Evolutionary conservation across 129 eudicot genomes (phyloP).

Genomic region (Chrysanthemum makinoi): DNA sequence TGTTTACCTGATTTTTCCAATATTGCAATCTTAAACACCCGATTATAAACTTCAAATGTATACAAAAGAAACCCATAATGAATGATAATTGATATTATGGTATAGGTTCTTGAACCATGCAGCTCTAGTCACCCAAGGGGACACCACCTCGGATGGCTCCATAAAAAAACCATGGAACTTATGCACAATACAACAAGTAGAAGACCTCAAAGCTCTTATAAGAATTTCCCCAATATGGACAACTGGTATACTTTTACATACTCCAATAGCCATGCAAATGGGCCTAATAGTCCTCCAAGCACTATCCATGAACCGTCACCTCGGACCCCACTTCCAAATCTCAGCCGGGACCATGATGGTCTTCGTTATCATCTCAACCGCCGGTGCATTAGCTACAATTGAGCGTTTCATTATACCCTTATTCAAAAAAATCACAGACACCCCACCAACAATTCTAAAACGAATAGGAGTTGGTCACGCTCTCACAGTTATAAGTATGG

Average conservation of each 20-base stretch:
- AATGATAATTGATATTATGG: no score
- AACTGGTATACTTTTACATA: conserved; percentile 39
- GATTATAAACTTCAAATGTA: no score
- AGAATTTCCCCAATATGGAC: conserved; percentile 50
- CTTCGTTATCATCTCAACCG: conserved; percentile 38
- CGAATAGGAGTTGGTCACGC: conserved; percentile 64
- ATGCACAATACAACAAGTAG: conserved; percentile 44
- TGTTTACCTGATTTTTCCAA: no score
- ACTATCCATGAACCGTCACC: conserved; percentile 47
- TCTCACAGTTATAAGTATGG: conserved; percentile 52
- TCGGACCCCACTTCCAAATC: conserved; percentile 44
- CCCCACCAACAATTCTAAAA: conserved; percentile 39
- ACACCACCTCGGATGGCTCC: conserved; percentile 17
- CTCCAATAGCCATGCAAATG: conserved; percentile 45
- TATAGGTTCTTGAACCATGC: conserved; percentile 34
- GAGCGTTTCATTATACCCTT: conserved; percentile 41
- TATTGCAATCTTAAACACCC: no score
- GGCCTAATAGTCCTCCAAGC: conserved; percentile 60
- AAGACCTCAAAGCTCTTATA: conserved; percentile 43
- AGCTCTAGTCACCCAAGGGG: conserved; percentile 27
- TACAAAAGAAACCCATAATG: no score
- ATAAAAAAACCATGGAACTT: conserved; percentile 36
- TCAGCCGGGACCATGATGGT: conserved; percentile 56
- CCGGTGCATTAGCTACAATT: conserved; percentile 30
- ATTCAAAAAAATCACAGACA: conserved; percentile 30